Percentiles rank a stretch among this genome's conserved stretches.
Evolutionary conservation across 2,329 filamentous ascomycete genomes (phyloP).

Genomic region (Penicillium janthinellum): DNA sequence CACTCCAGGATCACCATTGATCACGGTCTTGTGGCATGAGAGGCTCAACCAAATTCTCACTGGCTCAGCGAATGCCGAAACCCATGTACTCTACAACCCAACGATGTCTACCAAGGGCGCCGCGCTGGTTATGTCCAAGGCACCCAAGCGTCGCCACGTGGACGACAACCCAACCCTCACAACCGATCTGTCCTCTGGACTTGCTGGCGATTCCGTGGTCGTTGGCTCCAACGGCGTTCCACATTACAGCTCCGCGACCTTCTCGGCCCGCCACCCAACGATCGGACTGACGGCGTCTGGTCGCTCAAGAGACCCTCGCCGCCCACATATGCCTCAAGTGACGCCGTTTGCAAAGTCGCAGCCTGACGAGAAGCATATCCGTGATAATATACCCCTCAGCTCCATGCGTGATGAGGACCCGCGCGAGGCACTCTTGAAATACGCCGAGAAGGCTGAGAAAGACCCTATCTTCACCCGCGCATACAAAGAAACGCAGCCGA

Average conservation of each 20-base stretch:
- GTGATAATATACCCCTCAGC: constrained; percentile 83
- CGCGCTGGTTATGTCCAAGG: constrained; percentile 85
- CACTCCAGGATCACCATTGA: constrained; percentile 79
- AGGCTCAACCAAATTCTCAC: constrained; percentile 96
- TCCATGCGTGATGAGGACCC: constrained; percentile 96
- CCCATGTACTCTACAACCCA: constrained; percentile 88
- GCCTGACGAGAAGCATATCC: constrained; percentile 86
- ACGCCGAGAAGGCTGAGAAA: constrained; percentile 88
- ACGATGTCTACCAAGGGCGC: constrained; percentile 79
- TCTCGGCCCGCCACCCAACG: constrained; percentile 64
- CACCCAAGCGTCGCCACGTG: constrained; percentile 91
- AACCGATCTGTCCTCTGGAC: constrained; percentile 76
- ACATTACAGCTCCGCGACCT: constrained; percentile 70
- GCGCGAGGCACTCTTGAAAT: constrained; percentile 88
- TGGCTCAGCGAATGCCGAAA: constrained; percentile 87
- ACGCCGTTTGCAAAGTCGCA: constrained; percentile 91
- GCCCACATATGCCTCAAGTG: constrained; percentile 79
- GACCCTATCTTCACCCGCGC: constrained; percentile 94
- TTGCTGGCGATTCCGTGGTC: constrained; percentile 81
- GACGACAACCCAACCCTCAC: constrained; percentile 89
- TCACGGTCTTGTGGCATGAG: constrained; percentile 86
- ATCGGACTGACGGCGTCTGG: constrained; percentile 78
- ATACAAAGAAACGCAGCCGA: constrained; percentile 88
- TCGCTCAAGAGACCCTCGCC: constrained; percentile 73
- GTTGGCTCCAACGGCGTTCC: constrained; percentile 69